Base-by-base conservation (phyloP, 2,329 filamentous ascomycete genomes). In the Fusarium virguliforme region DNA sequence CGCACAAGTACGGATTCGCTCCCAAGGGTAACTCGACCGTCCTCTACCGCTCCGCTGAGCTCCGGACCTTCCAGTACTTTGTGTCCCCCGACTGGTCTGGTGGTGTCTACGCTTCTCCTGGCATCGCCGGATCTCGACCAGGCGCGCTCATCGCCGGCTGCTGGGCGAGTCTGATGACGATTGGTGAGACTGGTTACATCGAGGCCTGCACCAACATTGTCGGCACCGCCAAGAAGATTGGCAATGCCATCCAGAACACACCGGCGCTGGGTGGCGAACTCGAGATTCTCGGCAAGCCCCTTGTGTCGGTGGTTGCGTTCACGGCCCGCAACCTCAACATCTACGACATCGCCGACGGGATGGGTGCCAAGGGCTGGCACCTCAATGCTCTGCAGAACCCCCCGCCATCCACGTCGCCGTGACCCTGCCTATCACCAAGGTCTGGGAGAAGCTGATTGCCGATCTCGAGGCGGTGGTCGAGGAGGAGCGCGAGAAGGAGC, bases 1-100 rank as follows among this genome's bases (percentile, higher is more conserved):
- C 96, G 3, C 96, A 99, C 88, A 99, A 99, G 82, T 99, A 99
- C 80, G 96, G 96, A 38, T 99, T 99, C 79, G 96, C 96, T 1
- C 96, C 96, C 59, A 99, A 99, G 85, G 96, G 96, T 74, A 99
- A 97, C 87, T 96, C 92, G 58, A 96, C 94, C 1, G 87, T 97
- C 13, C 87, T 99, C 43, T 99, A 99, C 87, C 94, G 96, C 75
- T 92, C 90, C 50, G 88, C 91, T 35, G 84, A 88, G 51, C 88
- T 97, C 72, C 90, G 96, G 74, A 90, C 90, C 63, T 95, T 97
- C 82, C 96, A 99, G 82, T 99, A 99, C 86, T 99, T 97, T 82
- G 92, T 99, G 79, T 94, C 92, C 34, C 92, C 96, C 7, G 93
- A 97, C 82, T 99, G 96, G 96, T 91, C 92, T 9, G 96, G 96